phyloP scores from a whole-genome alignment of 306 rosid genomes.

The Medicago arabica region DNA sequence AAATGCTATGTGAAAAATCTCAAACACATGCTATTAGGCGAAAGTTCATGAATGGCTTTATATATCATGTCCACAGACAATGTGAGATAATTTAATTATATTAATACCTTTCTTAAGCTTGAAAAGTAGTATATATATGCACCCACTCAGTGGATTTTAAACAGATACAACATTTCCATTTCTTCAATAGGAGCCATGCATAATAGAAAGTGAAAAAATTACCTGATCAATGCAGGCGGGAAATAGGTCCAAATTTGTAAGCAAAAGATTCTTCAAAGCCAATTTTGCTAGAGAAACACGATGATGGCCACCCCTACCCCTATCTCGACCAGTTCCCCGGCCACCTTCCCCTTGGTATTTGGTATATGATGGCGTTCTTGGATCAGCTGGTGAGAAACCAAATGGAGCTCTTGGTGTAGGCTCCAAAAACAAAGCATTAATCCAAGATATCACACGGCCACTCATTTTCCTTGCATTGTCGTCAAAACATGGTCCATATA shows the following conservation, averaged over 20 bases:
- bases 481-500: conserved; percentile 98
- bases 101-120: background rate
- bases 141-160: conserved; percentile 30
- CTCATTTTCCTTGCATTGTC: conserved; percentile 99
- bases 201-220: conserved; percentile 35
- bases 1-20: conserved; percentile 24
- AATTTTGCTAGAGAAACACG: conserved; percentile 91
- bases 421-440: conserved; percentile 92
- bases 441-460: conserved; percentile 97
- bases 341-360: conserved; percentile 83
- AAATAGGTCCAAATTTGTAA: conserved; percentile 95
- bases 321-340: conserved; percentile 92
- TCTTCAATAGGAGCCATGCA: conserved; percentile 32
- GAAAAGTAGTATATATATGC: background rate
- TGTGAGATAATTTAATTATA: conserved; percentile 4
- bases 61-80: conserved; percentile 12
- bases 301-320: conserved; percentile 84
- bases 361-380: conserved; percentile 97
- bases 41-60: conserved; percentile 13
- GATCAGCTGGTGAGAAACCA: conserved; percentile 98
- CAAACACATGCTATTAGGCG: conserved; percentile 4
- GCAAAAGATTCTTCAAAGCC: conserved; percentile 91
- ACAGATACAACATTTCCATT: conserved; percentile 11
- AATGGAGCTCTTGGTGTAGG: conserved; percentile 95
- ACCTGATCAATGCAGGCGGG: conserved; percentile 99